Evolutionary conservation across 73 alveolate genomes (phyloP).

Genomic region (Paramecium octaurelia): DNA sequence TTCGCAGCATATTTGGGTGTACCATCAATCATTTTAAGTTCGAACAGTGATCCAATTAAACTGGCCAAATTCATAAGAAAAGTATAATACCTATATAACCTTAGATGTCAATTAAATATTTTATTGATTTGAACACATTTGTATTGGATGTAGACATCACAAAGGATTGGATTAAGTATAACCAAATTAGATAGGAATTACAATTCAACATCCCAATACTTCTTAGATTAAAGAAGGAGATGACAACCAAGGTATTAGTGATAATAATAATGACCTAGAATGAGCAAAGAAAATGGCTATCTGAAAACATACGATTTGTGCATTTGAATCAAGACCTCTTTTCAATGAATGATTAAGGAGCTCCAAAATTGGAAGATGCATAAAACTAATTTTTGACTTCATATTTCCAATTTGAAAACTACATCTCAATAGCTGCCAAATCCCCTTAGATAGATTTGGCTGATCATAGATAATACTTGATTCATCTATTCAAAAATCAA

Average conservation of each 20-base stretch:
- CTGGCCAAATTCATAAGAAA: not conserved
- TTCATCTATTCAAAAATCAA: conserved; percentile 3
- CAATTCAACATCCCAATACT: not conserved
- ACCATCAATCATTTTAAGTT: not conserved
- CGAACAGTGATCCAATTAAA: not conserved
- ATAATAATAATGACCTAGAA: not conserved
- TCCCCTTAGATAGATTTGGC: not conserved
- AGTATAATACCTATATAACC: not conserved
- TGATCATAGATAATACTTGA: not conserved
- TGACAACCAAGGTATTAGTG: not conserved
- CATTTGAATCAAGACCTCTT: not conserved
- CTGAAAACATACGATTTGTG: conserved; percentile 3
- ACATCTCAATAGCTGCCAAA: not conserved
- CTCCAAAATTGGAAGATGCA: not conserved
- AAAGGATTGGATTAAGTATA: not conserved
- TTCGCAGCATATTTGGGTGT: conserved; percentile 42
- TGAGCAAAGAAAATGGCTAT: conserved; percentile 29
- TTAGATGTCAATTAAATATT: not conserved
- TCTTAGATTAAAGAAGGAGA: not conserved
- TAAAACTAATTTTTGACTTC: not conserved
- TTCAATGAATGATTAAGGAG: conserved; percentile 37
- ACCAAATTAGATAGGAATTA: not conserved
- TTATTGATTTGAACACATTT: not conserved
- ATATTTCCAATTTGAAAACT: not conserved
- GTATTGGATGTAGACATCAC: not conserved